A percentile compares a stretch with the other conserved stretches of the same genome.
Conservation (phyloP, 345 rosid species). For the Citrus hindsii region DNA sequence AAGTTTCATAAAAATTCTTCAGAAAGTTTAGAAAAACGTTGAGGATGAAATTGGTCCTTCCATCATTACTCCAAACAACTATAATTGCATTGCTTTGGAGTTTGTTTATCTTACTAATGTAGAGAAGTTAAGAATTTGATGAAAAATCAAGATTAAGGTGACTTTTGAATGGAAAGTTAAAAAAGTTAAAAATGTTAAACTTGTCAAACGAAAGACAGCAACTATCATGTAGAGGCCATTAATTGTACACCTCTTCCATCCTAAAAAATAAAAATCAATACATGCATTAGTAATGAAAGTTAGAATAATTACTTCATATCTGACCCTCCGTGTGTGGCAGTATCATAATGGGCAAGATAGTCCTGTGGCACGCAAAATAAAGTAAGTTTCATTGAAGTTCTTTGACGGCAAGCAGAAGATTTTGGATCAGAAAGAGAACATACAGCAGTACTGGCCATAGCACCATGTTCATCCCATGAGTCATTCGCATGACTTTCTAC, state of each 20-base stretch:
- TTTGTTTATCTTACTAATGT: background rate
- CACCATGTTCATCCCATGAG: slow-evolving; percentile 83
- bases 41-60: background rate
- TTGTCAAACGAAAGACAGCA: background rate
- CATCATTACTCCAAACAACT: no score
- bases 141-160: background rate
- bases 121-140: background rate
- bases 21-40: background rate
- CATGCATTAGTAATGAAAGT: slow-evolving; percentile 7
- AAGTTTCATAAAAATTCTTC: background rate
- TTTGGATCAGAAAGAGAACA: slow-evolving; percentile 18
- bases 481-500: slow-evolving; percentile 59
- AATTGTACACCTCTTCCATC: background rate
- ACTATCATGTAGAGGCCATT: background rate
- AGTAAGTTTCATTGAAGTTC: slow-evolving; percentile 8
- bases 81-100: background rate
- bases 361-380: slow-evolving; percentile 52
- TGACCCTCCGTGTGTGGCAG: slow-evolving; percentile 52
- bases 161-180: background rate
- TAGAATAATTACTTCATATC: slow-evolving; percentile 59
- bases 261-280: slow-evolving; percentile 3
- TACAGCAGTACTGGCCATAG: slow-evolving; percentile 82
- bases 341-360: slow-evolving; percentile 77
- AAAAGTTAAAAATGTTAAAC: background rate
- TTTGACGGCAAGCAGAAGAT: background rate